phyloP scores from a whole-genome alignment of 495 filamentous ascomycete species.

The Penicillium maclennaniae region DNA sequence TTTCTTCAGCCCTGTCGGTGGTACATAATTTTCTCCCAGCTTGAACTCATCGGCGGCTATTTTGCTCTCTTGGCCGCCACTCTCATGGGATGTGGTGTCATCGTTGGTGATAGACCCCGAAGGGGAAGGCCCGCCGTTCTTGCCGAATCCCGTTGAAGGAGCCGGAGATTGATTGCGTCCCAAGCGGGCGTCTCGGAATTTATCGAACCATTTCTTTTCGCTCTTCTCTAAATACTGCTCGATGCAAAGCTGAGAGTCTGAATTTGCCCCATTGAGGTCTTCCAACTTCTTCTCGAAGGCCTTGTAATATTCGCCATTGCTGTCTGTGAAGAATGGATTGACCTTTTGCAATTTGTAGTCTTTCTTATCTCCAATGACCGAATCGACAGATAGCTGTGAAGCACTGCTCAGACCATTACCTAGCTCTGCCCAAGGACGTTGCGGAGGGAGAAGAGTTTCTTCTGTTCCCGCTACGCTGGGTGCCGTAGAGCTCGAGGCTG shows the following conservation, averaged over 20 bases:
- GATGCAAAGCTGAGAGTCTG: conserved; percentile 59
- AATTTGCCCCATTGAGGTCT: conserved; percentile 52
- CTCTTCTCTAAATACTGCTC: conserved; percentile 64
- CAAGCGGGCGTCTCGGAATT: conserved; percentile 56
- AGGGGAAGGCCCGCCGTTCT: conserved; percentile 28
- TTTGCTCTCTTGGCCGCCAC: conserved; percentile 27
- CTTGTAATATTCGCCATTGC: conserved; percentile 57
- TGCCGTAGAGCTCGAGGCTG: conserved; percentile 20
- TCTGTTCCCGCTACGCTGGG: conserved; percentile 41
- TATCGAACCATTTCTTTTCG: conserved; percentile 68
- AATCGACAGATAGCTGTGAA: conserved; percentile 50
- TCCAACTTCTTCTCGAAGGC: conserved; percentile 60
- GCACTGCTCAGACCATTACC: conserved; percentile 39
- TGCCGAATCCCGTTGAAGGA: conserved; percentile 37
- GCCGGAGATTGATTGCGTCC: conserved; percentile 46
- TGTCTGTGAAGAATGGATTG: conserved; percentile 68
- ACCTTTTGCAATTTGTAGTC: conserved; percentile 66
- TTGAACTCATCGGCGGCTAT: conserved; percentile 51
- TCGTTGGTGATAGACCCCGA: conserved; percentile 36
- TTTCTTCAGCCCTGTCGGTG: conserved; percentile 61
- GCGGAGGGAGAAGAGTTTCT: conserved; percentile 34
- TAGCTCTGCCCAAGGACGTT: conserved; percentile 31
- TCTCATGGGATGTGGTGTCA: conserved; percentile 35
- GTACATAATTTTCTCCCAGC: conserved; percentile 60
- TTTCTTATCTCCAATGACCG: conserved; percentile 57